phyloP scores from a whole-genome alignment of 352 stramenopile genomes.

The Phytophthora lateralis region DNA sequence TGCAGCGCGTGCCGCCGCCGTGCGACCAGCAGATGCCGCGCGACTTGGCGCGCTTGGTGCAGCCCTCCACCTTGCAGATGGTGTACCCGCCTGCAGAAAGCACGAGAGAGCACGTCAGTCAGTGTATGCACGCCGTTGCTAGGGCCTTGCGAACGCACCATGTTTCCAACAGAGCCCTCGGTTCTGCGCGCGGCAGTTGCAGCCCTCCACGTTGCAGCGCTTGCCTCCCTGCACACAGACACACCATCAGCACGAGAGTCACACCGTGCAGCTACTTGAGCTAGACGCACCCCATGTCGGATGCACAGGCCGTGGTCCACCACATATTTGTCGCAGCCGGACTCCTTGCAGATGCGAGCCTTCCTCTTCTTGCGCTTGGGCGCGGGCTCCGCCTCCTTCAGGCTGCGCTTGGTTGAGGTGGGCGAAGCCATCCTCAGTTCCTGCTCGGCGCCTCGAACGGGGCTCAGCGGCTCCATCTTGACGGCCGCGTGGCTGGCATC shows the following conservation, averaged over 20 bases:
- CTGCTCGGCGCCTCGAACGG: background rate
- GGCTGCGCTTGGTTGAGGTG: conserved; percentile 2
- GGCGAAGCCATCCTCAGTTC: conserved; percentile 1
- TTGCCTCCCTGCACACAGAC: conserved; percentile 44
- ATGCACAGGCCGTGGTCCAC: conserved; percentile 54
- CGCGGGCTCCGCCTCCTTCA: conserved; percentile 13
- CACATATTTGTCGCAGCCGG: conserved; percentile 62
- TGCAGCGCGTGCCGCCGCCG: conserved; percentile 66
- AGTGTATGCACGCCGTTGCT: background rate
- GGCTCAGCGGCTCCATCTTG: conserved; percentile 5
- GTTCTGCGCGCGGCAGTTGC: conserved; percentile 54
- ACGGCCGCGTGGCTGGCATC: conserved; percentile 3
- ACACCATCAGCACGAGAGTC: conserved; percentile 7
- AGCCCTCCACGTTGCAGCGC: conserved; percentile 51
- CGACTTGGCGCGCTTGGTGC: conserved; percentile 70
- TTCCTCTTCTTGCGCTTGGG: conserved; percentile 47
- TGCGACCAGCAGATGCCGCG: conserved; percentile 80
- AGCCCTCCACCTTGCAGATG: conserved; percentile 53
- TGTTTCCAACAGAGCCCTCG: conserved; percentile 62
- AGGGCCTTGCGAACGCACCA: conserved; percentile 17
- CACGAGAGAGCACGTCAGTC: background rate
- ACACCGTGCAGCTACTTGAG: conserved; percentile 1
- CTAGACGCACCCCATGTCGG: conserved; percentile 20
- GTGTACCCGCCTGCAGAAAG: conserved; percentile 41
- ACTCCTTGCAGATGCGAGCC: conserved; percentile 48